Conservation (phyloP, 305 asterid genomes). For the Nicotiana rustica region DNA sequence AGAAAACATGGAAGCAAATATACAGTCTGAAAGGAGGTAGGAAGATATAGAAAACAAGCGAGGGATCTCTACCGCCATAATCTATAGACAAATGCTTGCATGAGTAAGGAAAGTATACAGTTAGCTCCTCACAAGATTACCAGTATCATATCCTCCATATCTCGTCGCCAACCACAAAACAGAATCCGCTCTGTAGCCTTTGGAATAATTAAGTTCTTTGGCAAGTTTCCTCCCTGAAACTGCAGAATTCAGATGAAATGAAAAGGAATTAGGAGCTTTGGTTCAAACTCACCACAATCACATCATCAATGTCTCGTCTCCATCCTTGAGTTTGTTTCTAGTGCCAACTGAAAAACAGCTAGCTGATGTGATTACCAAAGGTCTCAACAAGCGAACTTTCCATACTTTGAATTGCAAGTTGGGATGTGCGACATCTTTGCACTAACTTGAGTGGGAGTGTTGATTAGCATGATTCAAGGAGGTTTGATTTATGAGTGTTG, state of each 20-base stretch:
- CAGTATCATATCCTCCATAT: constrained; percentile 95
- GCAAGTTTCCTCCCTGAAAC: constrained; percentile 77
- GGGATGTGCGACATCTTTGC: no score
- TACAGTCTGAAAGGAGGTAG: constrained; percentile 38
- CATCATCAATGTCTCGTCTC: constrained; percentile 97
- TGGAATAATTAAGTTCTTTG: constrained; percentile 65
- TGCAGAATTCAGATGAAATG: constrained; percentile 84
- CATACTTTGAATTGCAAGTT: no score
- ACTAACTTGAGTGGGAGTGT: no score
- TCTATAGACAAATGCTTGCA: constrained; percentile 43
- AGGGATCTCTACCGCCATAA: constrained; percentile 44
- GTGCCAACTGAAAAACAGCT: no score
- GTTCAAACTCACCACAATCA: constrained; percentile 93
- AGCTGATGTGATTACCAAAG: no score
- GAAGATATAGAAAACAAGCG: constrained; percentile 44
- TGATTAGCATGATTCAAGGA: no score
- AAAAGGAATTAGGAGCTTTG: constrained; percentile 75
- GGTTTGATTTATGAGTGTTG: no score
- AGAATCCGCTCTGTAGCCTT: constrained; percentile 85
- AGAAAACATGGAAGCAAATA: constrained; percentile 40
- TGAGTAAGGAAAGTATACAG: constrained; percentile 51
- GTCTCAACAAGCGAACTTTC: no score
- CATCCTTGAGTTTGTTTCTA: constrained; percentile 54
- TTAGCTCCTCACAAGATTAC: constrained; percentile 61
- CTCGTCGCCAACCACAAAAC: constrained; percentile 97